These are phyloP conservation scores for Lepiota venenata DNA, from an alignment of 768 basidiomycete species.

Conservation along the genomic window DNA sequence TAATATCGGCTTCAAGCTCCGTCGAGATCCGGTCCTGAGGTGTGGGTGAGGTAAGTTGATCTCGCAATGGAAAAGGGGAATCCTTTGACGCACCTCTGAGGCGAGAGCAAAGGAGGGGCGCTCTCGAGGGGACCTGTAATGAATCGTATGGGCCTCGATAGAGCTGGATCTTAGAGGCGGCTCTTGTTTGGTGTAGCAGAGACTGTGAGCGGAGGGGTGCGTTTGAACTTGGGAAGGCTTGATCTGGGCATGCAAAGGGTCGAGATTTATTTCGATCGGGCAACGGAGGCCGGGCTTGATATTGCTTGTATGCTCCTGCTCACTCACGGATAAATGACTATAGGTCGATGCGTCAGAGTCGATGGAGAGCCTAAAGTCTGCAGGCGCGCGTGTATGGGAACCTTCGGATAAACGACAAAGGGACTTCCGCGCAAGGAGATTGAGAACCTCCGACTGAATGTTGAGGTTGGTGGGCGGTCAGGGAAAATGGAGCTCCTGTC, in stretches of 20 bases:
- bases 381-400: constrained; percentile 1
- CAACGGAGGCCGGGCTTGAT: not conserved
- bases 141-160: not conserved
- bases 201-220: constrained; percentile 4
- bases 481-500: constrained; percentile 6
- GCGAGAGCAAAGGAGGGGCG: not conserved
- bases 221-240: constrained; percentile 14
- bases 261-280: not conserved
- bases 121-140: not conserved
- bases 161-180: constrained; percentile 21
- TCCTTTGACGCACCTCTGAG: not conserved
- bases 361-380: constrained; percentile 7
- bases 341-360: constrained; percentile 35
- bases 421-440: constrained; percentile 1
- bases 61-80: not conserved
- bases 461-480: constrained; percentile 5
- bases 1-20: constrained; percentile 7
- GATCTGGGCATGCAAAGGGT: constrained; percentile 36
- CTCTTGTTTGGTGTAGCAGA: constrained; percentile 24
- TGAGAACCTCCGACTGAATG: constrained; percentile 2
- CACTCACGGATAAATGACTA: constrained; percentile 20
- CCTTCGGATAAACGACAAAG: constrained; percentile 7
- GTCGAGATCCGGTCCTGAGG: not conserved
- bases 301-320: constrained; percentile 12
- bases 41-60: not conserved